Evolutionary conservation across 345 rosid species (phyloP), one percentile per base, ranked within the genome.

Genomic region (Dimocarpus longan): DNA sequence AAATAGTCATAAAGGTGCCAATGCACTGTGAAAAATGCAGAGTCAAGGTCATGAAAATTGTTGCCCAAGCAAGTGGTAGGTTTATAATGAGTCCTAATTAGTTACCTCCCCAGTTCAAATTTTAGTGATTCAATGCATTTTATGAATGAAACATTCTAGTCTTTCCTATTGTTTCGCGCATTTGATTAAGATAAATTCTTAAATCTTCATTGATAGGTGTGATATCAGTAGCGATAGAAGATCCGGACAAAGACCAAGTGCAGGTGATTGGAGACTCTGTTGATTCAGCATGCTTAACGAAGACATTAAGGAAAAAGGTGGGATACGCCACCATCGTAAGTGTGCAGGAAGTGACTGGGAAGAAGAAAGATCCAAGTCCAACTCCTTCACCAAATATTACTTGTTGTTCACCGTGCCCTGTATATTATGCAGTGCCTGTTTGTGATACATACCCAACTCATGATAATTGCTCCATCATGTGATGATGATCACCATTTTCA

Each of bases 41-140:
- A 26, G 70, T 32, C 37, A 78, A 71, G 60, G 81, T 76, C 52
- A 78, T 78, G 81, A 71, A n/a, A 70, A 64, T 71, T 32, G 81
- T 76, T 5, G 70, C 54, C 22, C 37, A 26, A 0, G 76, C 76
- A 40, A n/a, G 65, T 16, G 81, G 81, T 78, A 6, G 44, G 44
- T 42, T 42, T 42, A 42, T 42, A 42, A 42, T 32, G 28, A 26
- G 28, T 26, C 28, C 28, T 26, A 26, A 26, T 26, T 26, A 1
- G 28, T 26, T 1, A 26, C 1, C 28, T 26, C 28, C 1, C 28
- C 28, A 26, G 1, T 26, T 26, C 28, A 26, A 26, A 26, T 26
- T 26, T 26, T 26, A 26, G 28, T 26, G 28, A 26, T 26, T 26
- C 28, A 44, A 44, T 6, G 50, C 0, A 44, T 44, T 44, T 10